Base-by-base conservation (phyloP, 305 asterid species). In the Fraxinus angustifolia region DNA sequence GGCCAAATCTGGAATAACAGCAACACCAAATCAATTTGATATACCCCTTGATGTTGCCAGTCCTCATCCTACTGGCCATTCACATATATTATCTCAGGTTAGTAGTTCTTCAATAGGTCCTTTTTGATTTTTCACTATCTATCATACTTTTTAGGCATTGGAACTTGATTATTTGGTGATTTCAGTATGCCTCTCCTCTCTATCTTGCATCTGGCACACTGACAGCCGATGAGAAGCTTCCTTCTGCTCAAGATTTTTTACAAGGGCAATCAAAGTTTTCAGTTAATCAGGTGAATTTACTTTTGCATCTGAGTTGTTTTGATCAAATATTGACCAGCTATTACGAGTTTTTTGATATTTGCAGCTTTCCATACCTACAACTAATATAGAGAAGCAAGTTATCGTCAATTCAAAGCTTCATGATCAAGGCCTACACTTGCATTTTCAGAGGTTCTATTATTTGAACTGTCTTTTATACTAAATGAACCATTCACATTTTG, bases 371-470 rank as follows among this genome's bases (percentile, higher is more conserved):
- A 86, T 88, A 23, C 92, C 97, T 16, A 84, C 96, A 26, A 88
- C 95, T 82, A 94, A 89, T 89, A 93, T 92, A 81, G 98, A 94
- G 81, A 98, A 94, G 82, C 97, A 92, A 91, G 93, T 93, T 80
- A 86, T 93, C 80, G 92, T 96, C 83, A 94, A 96, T 83, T 87
- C 90, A 83, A 93, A 92, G 89, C 96, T 96, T 81, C 97, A 91
- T 81, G 79, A 87, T 67, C 81, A 73, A 81, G 96, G 95, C 83
- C 91, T 96, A 75, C 92, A 92, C 85, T 28, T 89, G 80, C 97
- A 90, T 87, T 93, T 96, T 88, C 99, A 96, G 91, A 91, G 98
- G 99, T 96, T 77, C 75, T 81, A 71, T 87, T n/a, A 84, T 14
- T 82, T 83, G 76, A 82, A 74, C 50, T 76, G 74, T 73, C 48